Conservation (phyloP, 108 stramenopile genomes). For the Tribonema minus region DNA sequence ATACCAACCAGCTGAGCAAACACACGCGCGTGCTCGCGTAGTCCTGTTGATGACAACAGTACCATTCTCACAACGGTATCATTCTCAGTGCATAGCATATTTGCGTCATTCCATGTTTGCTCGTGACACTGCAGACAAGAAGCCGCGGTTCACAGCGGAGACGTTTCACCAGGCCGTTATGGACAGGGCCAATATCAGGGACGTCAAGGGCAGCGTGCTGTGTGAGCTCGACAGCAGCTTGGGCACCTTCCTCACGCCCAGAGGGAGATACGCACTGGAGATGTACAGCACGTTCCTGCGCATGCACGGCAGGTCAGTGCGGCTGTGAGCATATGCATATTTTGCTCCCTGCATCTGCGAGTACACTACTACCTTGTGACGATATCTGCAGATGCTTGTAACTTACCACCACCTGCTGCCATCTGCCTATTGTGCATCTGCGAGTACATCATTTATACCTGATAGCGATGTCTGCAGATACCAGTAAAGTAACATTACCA, state of each 20-base stretch:
- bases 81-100: too few relatives aligned
- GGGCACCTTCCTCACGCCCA: constrained; percentile 91
- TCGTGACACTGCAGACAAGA: too few relatives aligned
- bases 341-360: neutral
- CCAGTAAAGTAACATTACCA: too few relatives aligned
- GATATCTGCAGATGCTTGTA: neutral
- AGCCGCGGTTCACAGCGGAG: neutral
- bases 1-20: too few relatives aligned
- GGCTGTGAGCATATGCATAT: too few relatives aligned
- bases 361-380: neutral
- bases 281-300: constrained; percentile 82
- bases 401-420: neutral
- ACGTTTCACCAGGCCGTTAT: neutral
- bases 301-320: constrained; percentile 61
- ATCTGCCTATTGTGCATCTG: neutral
- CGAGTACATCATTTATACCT: too few relatives aligned
- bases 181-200: constrained; percentile 28
- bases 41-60: too few relatives aligned
- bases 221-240: constrained; percentile 77
- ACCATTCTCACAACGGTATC: too few relatives aligned
- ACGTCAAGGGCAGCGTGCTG: constrained; percentile 83
- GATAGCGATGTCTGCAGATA: too few relatives aligned
- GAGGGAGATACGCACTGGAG: constrained; percentile 91
- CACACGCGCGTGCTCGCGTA: too few relatives aligned
- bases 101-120: too few relatives aligned